Percentiles rank a stretch among this genome's conserved stretches.
Evolutionary conservation across 352 stramenopile species (phyloP).

Genomic region (Phytophthora hybrid): DNA sequence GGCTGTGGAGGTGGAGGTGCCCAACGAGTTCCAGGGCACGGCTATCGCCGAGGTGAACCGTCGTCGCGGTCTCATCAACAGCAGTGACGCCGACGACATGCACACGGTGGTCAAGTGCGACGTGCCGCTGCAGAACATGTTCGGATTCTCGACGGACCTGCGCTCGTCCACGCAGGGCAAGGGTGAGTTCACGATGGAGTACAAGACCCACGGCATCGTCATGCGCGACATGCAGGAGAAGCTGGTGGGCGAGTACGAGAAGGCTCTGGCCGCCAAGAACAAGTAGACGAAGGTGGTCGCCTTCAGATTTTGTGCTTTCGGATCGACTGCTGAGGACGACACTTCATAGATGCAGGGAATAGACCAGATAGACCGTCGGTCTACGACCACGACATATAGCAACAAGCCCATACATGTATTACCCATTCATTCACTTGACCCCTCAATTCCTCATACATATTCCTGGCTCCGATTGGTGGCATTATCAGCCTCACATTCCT

Average conservation of each 20-base stretch:
- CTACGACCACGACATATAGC: constrained; percentile 16
- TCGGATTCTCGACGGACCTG: constrained; percentile 98
- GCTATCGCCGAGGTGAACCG: constrained; percentile 95
- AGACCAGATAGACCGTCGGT: constrained; percentile 31
- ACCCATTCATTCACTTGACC: background rate
- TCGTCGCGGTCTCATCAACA: constrained; percentile 96
- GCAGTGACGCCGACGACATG: constrained; percentile 96
- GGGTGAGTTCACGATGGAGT: constrained; percentile 99
- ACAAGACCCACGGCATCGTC: constrained; percentile 96
- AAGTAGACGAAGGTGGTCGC: constrained; percentile 48
- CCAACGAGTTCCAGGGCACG: constrained; percentile 96
- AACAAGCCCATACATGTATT: constrained; percentile 28
- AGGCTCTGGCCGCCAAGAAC: constrained; percentile 85
- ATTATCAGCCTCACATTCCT: constrained; percentile 8
- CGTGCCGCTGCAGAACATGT: constrained; percentile 99
- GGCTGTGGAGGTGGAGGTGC: constrained; percentile 94
- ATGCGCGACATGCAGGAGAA: constrained; percentile 95
- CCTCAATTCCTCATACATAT: background rate
- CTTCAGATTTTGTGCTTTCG: constrained; percentile 2
- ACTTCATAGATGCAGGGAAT: constrained; percentile 26
- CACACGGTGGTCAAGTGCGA: constrained; percentile 92
- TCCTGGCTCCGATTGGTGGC: background rate
- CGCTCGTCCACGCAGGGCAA: constrained; percentile 97
- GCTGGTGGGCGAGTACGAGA: constrained; percentile 94
- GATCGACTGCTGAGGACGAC: constrained; percentile 4